Evolutionary conservation across 768 basidiomycete species (phyloP).

Genomic region (Suillus plorans): DNA sequence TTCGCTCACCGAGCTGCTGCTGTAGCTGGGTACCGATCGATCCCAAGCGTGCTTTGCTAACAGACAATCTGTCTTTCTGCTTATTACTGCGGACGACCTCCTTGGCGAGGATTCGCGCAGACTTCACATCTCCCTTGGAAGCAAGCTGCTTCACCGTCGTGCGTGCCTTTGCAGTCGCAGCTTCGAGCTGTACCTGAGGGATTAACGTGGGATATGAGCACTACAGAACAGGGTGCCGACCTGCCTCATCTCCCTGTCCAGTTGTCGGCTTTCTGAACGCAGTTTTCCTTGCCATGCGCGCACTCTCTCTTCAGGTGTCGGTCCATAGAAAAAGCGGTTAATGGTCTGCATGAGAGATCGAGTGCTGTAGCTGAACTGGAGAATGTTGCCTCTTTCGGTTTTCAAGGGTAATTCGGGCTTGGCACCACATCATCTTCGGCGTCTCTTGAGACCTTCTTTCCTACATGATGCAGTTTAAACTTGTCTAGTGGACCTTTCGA

Average conservation of each 20-base stretch:
- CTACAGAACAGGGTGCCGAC: slow-evolving; percentile 45
- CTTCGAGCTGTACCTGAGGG: slow-evolving; percentile 64
- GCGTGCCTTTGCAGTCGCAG: slow-evolving; percentile 77
- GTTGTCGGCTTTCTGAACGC: slow-evolving; percentile 72
- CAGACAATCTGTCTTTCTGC: slow-evolving; percentile 89
- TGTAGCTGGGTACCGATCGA: slow-evolving; percentile 87
- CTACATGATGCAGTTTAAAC: not conserved
- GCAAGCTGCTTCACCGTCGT: slow-evolving; percentile 85
- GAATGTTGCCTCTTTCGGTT: slow-evolving; percentile 6
- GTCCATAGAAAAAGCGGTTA: slow-evolving; percentile 94
- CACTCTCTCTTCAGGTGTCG: slow-evolving; percentile 92
- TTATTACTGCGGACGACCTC: slow-evolving; percentile 95
- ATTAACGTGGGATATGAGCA: slow-evolving; percentile 17
- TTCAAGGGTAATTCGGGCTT: not conserved
- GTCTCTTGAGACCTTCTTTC: not conserved
- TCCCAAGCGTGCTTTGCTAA: slow-evolving; percentile 89
- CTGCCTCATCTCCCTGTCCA: slow-evolving; percentile 96
- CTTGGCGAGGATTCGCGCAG: slow-evolving; percentile 85
- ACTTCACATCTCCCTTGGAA: slow-evolving; percentile 87
- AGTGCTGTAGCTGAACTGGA: not conserved
- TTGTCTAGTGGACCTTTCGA: not conserved
- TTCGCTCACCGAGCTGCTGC: slow-evolving; percentile 82
- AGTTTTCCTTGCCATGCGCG: slow-evolving; percentile 89
- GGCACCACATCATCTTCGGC: not conserved
- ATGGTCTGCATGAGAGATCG: slow-evolving; percentile 69